Conservation (phyloP, 2,329 filamentous ascomycete species). For the Penicillium paneum region DNA sequence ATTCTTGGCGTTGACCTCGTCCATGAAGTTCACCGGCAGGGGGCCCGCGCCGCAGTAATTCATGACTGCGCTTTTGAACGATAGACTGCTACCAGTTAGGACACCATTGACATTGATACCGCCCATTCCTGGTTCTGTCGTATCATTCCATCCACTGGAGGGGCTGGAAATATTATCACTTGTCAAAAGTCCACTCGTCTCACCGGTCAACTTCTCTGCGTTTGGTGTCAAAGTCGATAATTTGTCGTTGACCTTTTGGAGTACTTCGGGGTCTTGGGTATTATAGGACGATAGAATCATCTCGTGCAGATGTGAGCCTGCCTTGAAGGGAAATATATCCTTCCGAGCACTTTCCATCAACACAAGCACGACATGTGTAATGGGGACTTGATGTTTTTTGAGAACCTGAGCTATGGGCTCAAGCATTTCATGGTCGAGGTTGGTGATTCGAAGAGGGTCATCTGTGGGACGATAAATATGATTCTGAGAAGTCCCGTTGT, state of each 20-base stretch:
- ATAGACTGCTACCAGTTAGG: conserved; percentile 30
- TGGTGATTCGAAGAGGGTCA: conserved; percentile 33
- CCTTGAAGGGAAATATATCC: conserved; percentile 31
- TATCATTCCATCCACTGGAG: conserved; percentile 20
- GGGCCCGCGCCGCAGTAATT: conserved; percentile 33
- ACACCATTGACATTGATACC: conserved; percentile 31
- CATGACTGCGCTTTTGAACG: conserved; percentile 32
- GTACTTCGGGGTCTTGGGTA: conserved; percentile 6
- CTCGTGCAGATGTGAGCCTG: conserved; percentile 27
- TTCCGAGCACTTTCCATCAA: conserved; percentile 35
- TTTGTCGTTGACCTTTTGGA: conserved; percentile 19
- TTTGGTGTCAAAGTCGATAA: conserved; percentile 28
- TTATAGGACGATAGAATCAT: conserved; percentile 24
- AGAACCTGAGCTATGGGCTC: conserved; percentile 26
- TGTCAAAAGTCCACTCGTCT: conserved; percentile 17
- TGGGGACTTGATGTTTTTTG: conserved; percentile 22
- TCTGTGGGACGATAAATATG: conserved; percentile 28
- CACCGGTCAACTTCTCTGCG: conserved; percentile 31
- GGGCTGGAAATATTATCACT: conserved; percentile 3
- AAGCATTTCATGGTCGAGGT: conserved; percentile 27
- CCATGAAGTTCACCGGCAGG: conserved; percentile 31
- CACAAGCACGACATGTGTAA: conserved; percentile 32
- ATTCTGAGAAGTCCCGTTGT: not conserved
- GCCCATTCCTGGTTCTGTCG: conserved; percentile 26
- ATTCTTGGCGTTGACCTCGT: conserved; percentile 26